A percentile compares a stretch with the other conserved stretches of the same genome.
Evolutionary conservation across 331 rosid genomes (phyloP).

Genomic region (Phaseolus coccineus): DNA sequence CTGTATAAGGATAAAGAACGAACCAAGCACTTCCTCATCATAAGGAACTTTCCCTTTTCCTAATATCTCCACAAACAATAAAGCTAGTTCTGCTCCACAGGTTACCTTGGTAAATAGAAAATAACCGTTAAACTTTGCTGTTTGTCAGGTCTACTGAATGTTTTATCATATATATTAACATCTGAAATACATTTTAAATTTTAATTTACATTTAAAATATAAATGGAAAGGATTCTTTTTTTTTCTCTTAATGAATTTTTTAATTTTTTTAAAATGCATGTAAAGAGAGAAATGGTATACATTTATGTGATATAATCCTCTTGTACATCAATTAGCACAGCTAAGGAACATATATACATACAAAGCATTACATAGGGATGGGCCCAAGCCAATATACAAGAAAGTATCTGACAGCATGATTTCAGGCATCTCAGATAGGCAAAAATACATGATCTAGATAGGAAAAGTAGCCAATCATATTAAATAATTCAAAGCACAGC

Average conservation of each 20-base stretch:
- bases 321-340: no score
- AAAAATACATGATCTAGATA: not conserved
- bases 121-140: constrained; percentile 28
- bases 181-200: constrained; percentile 19
- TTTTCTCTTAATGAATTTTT: not conserved
- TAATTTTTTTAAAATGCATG: constrained; percentile 1
- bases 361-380: no score
- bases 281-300: no score
- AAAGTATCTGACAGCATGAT: not conserved
- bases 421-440: constrained; percentile 17
- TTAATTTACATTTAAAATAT: constrained; percentile 22
- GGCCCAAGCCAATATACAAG: no score
- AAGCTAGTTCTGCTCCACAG: constrained; percentile 97
- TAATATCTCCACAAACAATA: constrained; percentile 83
- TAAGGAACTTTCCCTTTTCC: constrained; percentile 80
- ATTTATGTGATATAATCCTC: no score
- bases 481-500: constrained; percentile 33
- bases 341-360: no score
- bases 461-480: constrained; percentile 28
- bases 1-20: constrained; percentile 48
- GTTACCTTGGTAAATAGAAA: constrained; percentile 69
- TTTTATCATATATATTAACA: constrained; percentile 13
- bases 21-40: constrained; percentile 73
- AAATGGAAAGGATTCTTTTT: constrained; percentile 17
- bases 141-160: constrained; percentile 20